These are phyloP conservation scores for Ascoidea rubescens DNA, from an alignment of 805 yeast genomes.

Conservation along the genomic window DNA sequence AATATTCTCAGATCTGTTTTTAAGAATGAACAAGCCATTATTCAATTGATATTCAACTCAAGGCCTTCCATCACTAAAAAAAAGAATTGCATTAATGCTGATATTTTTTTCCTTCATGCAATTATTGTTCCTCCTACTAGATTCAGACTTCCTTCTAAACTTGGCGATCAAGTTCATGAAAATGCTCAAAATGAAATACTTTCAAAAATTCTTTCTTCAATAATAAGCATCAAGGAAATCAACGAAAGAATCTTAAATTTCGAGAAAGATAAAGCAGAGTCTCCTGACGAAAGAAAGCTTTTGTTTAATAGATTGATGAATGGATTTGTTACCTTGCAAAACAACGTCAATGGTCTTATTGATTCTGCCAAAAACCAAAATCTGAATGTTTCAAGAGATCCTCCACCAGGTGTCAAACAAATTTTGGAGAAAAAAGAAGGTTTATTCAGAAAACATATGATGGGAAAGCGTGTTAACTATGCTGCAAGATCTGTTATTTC, in stretches of 20 bases:
- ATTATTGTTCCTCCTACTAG: conserved; percentile 93
- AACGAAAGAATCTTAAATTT: conserved; percentile 65
- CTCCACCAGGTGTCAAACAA: conserved; percentile 94
- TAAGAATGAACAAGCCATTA: conserved; percentile 51
- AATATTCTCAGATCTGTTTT: conserved; percentile 67
- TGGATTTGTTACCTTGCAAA: conserved; percentile 87
- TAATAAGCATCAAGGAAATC: conserved; percentile 73
- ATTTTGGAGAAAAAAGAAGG: conserved; percentile 98
- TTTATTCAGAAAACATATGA: conserved; percentile 95
- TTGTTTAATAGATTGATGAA: conserved; percentile 87
- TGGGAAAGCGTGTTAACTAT: conserved; percentile 99
- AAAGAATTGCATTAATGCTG: conserved; percentile 39
- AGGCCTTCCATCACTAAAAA: conserved; percentile 43
- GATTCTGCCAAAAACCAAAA: conserved; percentile 85
- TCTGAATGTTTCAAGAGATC: conserved; percentile 43
- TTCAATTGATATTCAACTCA: conserved; percentile 68
- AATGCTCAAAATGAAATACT: conserved; percentile 84
- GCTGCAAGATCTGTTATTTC: conserved; percentile 99
- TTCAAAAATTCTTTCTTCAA: conserved; percentile 65
- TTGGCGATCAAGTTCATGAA: conserved; percentile 95
- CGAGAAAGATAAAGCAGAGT: conserved; percentile 43
- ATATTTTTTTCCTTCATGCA: conserved; percentile 80
- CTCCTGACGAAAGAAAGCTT: conserved; percentile 59
- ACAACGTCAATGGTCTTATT: conserved; percentile 86
- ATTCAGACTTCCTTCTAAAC: conserved; percentile 89